A percentile compares a stretch with the other conserved stretches of the same genome.
phyloP scores from a whole-genome alignment of 2,329 filamentous ascomycete species.

The Arachnomyces sp. region DNA sequence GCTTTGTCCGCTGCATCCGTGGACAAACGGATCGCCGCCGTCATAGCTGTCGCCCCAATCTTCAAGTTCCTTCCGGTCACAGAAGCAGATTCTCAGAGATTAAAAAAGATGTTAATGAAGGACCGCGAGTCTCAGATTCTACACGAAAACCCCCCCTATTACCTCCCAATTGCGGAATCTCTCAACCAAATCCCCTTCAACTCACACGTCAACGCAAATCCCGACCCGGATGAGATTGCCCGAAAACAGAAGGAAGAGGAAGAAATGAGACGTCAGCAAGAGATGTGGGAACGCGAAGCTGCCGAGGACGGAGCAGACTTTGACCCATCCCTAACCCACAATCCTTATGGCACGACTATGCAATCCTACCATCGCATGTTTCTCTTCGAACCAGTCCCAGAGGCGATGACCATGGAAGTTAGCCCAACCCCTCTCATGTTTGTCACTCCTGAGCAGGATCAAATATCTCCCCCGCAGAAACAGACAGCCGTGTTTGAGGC shows the following conservation, averaged over 20 bases:
- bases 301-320: neutral
- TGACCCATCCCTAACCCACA: neutral
- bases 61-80: conserved; percentile 6
- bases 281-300: conserved; percentile 2
- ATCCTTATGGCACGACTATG: conserved; percentile 19
- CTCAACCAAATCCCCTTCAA: conserved; percentile 16
- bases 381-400: conserved; percentile 14
- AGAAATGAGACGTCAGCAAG: neutral
- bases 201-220: conserved; percentile 16
- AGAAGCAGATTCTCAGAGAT: conserved; percentile 13
- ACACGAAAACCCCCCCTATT: conserved; percentile 29
- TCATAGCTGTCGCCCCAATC: conserved; percentile 18
- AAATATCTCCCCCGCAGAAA: conserved; percentile 14
- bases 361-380: conserved; percentile 22
- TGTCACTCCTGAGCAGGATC: conserved; percentile 20
- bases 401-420: conserved; percentile 13
- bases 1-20: conserved; percentile 20
- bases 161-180: conserved; percentile 26
- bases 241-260: conserved; percentile 10
- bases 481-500: conserved; percentile 16
- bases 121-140: conserved; percentile 31
- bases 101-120: conserved; percentile 21
- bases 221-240: conserved; percentile 10
- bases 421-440: conserved; percentile 18
- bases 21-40: conserved; percentile 20